Conservation (phyloP, 306 rosid species). For the Spatholobus suberectus region DNA sequence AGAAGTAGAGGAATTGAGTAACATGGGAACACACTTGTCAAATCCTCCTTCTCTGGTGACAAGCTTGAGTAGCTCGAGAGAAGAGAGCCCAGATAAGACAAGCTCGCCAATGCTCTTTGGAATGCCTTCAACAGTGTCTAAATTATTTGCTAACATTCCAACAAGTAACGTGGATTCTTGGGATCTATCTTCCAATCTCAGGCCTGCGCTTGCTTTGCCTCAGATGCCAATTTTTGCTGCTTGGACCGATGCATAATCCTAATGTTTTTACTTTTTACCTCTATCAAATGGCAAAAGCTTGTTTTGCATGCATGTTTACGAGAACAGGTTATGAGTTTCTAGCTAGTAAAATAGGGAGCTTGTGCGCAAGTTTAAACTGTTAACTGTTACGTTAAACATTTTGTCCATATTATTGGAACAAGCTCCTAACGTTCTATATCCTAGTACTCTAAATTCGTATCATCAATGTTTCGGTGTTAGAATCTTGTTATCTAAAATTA, state of each 20-base stretch:
- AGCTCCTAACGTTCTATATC: slow-evolving; percentile 27
- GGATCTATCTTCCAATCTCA: slow-evolving; percentile 56
- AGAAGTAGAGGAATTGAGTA: slow-evolving; percentile 45
- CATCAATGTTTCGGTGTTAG: not conserved
- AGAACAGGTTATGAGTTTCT: slow-evolving; percentile 22
- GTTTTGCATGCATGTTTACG: slow-evolving; percentile 39
- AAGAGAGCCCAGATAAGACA: slow-evolving; percentile 67
- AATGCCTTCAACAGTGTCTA: slow-evolving; percentile 60
- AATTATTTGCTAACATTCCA: slow-evolving; percentile 45
- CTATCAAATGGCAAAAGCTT: slow-evolving; percentile 2
- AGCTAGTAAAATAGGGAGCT: not conserved
- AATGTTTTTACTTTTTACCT: not conserved
- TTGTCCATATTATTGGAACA: not conserved
- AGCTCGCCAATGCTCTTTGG: slow-evolving; percentile 53
- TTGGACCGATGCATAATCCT: slow-evolving; percentile 58
- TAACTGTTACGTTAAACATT: not conserved
- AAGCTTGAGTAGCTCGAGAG: slow-evolving; percentile 61
- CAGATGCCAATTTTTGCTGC: slow-evolving; percentile 70
- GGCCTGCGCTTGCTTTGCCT: slow-evolving; percentile 63
- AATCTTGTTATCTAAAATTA: not conserved
- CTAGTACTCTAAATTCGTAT: not conserved
- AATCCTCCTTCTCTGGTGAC: slow-evolving; percentile 57
- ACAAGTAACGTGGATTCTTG: slow-evolving; percentile 53
- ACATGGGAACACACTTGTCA: slow-evolving; percentile 57
- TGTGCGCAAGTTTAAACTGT: slow-evolving; percentile 9